A percentile compares a stretch with the other conserved stretches of the same genome.
Conservation (phyloP, 345 rosid species). For the Camelina sativa region DNA sequence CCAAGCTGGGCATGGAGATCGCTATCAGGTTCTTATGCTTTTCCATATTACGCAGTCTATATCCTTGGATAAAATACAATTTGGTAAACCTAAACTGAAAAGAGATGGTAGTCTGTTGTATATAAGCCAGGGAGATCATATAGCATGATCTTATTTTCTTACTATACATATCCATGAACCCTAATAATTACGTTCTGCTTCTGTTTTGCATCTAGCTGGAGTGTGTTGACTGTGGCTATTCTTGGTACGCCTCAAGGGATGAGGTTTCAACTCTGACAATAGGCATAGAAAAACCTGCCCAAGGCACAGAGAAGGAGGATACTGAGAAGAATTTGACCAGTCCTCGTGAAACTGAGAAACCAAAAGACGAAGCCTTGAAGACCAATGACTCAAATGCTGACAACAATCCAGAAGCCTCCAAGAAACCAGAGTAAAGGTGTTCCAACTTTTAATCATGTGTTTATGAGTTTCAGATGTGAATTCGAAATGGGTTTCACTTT, state of each 20-base stretch:
- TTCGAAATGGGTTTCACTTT: constrained; percentile 8
- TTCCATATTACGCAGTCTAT: constrained; percentile 10
- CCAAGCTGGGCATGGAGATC: constrained; percentile 95
- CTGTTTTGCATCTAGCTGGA: constrained; percentile 63
- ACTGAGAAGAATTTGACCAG: constrained; percentile 67
- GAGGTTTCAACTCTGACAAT: constrained; percentile 79
- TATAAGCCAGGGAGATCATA: background rate
- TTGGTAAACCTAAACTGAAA: background rate
- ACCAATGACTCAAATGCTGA: constrained; percentile 48
- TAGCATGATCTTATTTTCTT: background rate
- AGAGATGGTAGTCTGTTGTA: background rate
- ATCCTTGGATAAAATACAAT: background rate
- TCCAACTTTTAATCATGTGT: constrained; percentile 1
- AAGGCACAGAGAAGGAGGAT: constrained; percentile 56
- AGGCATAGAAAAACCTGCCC: constrained; percentile 57
- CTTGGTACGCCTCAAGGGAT: constrained; percentile 93
- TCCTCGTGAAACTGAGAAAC: constrained; percentile 62
- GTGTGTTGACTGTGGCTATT: constrained; percentile 82
- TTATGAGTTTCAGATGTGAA: constrained; percentile 9
- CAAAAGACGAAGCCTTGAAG: constrained; percentile 51
- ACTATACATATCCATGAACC: constrained; percentile 1
- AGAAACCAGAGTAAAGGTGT: constrained; percentile 45
- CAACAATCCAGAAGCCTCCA: constrained; percentile 47
- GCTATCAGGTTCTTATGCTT: constrained; percentile 74
- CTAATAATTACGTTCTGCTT: constrained; percentile 8